Evolutionary conservation across 1,284 basidiomycete species (phyloP), one percentile per base, ranked within the genome.

Genomic region (Meira nashicola): DNA sequence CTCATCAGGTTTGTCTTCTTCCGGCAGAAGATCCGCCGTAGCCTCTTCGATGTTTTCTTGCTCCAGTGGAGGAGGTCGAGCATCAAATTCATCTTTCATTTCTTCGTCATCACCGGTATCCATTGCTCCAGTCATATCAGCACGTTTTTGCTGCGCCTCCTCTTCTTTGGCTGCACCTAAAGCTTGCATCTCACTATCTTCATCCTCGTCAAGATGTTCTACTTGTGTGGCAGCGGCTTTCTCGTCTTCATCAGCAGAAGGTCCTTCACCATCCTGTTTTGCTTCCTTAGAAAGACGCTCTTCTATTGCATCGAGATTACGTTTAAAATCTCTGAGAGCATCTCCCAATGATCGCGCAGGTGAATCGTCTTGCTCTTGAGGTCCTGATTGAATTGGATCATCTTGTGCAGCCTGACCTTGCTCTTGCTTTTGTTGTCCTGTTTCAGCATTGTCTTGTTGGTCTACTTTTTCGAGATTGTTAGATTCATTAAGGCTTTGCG

Each of bases 311-410:
- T 94, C 86, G 65, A 92, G 86, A 14, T 88, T 86, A 62, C 89
- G 86, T 55, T 84, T 86, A 66, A 96, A 89, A 72, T 93, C 89
- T 66, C 89, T 85, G 57, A 92, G 79, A 1, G 89, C 85, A 75
- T 97, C 93, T 39, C 92, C 92, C 2, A 94, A 85, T 63, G 85
- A 88, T 57, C 92, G 89, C 28, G 88, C 80, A 3, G 89, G 86
- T 68, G 91, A 88, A 39, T 66, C 63, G 1, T 60, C 47, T 23
- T 59, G 11, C 14, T 49, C 41, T 19, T 54, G 38, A 15, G 46
- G 28, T 33, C 28, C 28, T 33, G 28, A 33, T 33, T 33, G 28
- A 8, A 8, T 59, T 44, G 64, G 19, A 55, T 64, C 9, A 9
- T 40, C 39, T 38, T 33, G 46, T 14, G 51, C 52, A 14, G 14